These are phyloP conservation scores for Cicer cuneatum DNA, from an alignment of 306 rosid species.

Conservation along the genomic window DNA sequence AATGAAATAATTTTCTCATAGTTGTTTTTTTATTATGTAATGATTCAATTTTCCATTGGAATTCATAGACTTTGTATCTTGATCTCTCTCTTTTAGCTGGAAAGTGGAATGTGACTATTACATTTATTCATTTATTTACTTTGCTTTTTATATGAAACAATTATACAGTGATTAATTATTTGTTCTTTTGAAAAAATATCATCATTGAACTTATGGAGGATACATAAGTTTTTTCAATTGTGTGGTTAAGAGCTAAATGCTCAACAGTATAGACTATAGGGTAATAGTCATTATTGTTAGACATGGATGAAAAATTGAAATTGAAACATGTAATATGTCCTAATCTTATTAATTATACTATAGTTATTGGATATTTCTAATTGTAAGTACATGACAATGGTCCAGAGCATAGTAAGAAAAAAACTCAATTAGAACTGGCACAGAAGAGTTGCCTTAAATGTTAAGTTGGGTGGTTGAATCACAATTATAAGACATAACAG, in stretches of 20 bases:
- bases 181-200: constrained; percentile 20
- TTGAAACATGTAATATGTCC: constrained; percentile 27
- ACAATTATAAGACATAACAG: constrained; percentile 33
- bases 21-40: constrained; percentile 48
- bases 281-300: constrained; percentile 20
- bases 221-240: constrained; percentile 10
- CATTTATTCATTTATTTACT: constrained; percentile 24
- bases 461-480: constrained; percentile 40
- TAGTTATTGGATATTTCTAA: constrained; percentile 41
- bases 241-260: constrained; percentile 2
- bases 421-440: constrained; percentile 13
- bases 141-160: constrained; percentile 10
- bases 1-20: constrained; percentile 57
- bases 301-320: constrained; percentile 37
- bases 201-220: neutral
- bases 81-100: constrained; percentile 23
- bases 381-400: constrained; percentile 34
- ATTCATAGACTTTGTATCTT: constrained; percentile 44
- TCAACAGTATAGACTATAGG: neutral
- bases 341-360: constrained; percentile 31
- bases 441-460: constrained; percentile 35
- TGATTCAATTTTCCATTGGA: constrained; percentile 46
- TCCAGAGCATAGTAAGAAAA: neutral
- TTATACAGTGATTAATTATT: constrained; percentile 5
- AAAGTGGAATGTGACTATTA: constrained; percentile 29